These are phyloP conservation scores for Helotiales sp. DNA, from an alignment of 2,329 filamentous ascomycete species.

Conservation along the genomic window DNA sequence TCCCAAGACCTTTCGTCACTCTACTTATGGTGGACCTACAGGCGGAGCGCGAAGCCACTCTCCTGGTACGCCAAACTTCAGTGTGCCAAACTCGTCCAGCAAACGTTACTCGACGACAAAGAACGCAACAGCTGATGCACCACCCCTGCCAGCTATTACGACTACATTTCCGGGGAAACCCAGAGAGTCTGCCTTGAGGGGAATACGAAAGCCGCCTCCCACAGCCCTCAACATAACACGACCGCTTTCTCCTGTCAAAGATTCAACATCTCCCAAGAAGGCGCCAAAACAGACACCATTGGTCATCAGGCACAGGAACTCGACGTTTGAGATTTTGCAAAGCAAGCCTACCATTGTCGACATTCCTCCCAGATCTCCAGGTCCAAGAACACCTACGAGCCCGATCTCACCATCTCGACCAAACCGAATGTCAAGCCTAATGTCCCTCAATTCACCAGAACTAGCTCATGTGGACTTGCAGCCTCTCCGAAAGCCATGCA, in stretches of 20 bases:
- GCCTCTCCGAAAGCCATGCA: conserved; percentile 24
- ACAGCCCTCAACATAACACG: conserved; percentile 17
- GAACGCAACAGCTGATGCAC: conserved; percentile 1
- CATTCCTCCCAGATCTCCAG: conserved; percentile 16
- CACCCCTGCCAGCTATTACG: conserved; percentile 4
- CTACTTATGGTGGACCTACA: conserved; percentile 21
- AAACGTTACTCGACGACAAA: conserved; percentile 25
- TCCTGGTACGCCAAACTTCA: conserved; percentile 33
- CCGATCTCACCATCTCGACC: not conserved
- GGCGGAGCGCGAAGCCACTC: conserved; percentile 14
- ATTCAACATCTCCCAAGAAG: conserved; percentile 17
- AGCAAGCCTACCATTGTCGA: conserved; percentile 10
- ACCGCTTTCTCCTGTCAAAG: conserved; percentile 23
- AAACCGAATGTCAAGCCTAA: conserved; percentile 22
- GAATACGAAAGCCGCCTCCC: conserved; percentile 18
- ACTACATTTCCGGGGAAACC: conserved; percentile 1
- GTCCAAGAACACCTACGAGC: not conserved
- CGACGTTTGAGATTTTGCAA: conserved; percentile 14
- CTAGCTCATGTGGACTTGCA: conserved; percentile 19
- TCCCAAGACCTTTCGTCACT: conserved; percentile 26
- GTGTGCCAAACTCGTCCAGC: conserved; percentile 30
- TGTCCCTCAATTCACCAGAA: conserved; percentile 13
- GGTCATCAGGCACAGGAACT: conserved; percentile 11
- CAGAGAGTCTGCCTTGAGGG: conserved; percentile 16
- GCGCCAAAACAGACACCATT: not conserved